phyloP scores from a whole-genome alignment of 805 yeast genomes.

The Metahyphopichia silvanorum region DNA sequence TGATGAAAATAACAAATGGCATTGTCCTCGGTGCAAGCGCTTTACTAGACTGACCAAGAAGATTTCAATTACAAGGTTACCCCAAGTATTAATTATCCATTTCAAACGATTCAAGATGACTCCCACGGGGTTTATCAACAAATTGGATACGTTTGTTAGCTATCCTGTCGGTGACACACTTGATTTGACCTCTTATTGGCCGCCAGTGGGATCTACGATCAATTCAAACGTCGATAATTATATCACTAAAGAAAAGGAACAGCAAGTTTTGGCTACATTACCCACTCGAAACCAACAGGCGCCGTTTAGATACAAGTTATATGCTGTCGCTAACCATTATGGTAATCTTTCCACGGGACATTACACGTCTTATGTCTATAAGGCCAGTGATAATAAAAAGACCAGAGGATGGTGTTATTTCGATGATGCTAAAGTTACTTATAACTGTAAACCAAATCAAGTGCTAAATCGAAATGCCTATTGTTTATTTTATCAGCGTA shows the following conservation, averaged over 20 bases:
- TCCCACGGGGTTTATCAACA: constrained; percentile 47
- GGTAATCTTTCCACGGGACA: constrained; percentile 87
- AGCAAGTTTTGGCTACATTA: constrained; percentile 44
- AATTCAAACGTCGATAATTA: constrained; percentile 8
- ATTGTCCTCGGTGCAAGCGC: constrained; percentile 70
- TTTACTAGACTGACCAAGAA: constrained; percentile 65
- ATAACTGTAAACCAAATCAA: constrained; percentile 44
- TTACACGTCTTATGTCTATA: constrained; percentile 77
- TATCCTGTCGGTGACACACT: constrained; percentile 59
- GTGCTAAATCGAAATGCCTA: constrained; percentile 77
- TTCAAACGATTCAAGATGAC: constrained; percentile 69
- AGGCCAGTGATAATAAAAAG: constrained; percentile 40
- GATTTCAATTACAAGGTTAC: constrained; percentile 72
- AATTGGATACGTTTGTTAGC: constrained; percentile 60
- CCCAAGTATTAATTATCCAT: constrained; percentile 76
- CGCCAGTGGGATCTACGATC: constrained; percentile 36
- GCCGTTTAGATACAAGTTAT: constrained; percentile 74
- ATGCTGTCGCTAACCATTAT: constrained; percentile 79
- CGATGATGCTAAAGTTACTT: constrained; percentile 72
- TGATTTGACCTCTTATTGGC: constrained; percentile 75
- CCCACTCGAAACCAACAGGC: constrained; percentile 70
- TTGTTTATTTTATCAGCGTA: constrained; percentile 70
- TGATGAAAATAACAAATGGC: constrained; percentile 80
- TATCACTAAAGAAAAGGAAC: constrained; percentile 41
- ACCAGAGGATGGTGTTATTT: constrained; percentile 72